Percentiles rank a stretch among this genome's conserved stretches.
Evolutionary conservation across 148 eudicot genomes (phyloP).

Genomic region (Amaranthus hypochondriacus): DNA sequence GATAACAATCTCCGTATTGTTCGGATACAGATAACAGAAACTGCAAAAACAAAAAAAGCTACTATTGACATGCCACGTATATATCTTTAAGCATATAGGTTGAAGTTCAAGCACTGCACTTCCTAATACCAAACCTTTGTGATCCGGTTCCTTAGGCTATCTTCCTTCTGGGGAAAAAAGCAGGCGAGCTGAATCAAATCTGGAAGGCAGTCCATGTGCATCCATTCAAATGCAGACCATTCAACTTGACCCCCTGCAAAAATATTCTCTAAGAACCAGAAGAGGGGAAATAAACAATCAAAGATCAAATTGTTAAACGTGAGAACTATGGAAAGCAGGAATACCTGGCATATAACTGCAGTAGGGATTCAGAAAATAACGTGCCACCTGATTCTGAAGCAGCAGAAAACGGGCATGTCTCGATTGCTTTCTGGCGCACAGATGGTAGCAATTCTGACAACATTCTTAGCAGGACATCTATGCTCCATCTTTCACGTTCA

Average conservation of each 20-base stretch:
- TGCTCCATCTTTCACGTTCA: constrained; percentile 96
- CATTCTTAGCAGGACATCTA: constrained; percentile 81
- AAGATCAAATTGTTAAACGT: background rate
- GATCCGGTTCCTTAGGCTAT: constrained; percentile 60
- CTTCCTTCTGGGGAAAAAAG: constrained; percentile 87
- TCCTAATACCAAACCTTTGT: constrained; percentile 47
- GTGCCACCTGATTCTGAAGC: constrained; percentile 47
- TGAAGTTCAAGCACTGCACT: constrained; percentile 3
- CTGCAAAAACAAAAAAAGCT: constrained; percentile 42
- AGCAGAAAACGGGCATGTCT: constrained; percentile 75
- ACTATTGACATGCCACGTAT: background rate
- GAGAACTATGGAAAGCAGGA: constrained; percentile 6
- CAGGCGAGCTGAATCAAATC: constrained; percentile 66
- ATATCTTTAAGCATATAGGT: background rate
- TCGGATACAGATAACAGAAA: constrained; percentile 69
- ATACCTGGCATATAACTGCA: constrained; percentile 75
- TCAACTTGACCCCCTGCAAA: constrained; percentile 74
- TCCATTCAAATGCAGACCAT: constrained; percentile 95
- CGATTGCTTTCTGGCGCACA: constrained; percentile 63
- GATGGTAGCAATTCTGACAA: constrained; percentile 68
- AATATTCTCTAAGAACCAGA: constrained; percentile 22
- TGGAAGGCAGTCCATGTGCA: constrained; percentile 84
- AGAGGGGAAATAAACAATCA: background rate
- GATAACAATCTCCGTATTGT: constrained; percentile 70
- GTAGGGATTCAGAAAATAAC: constrained; percentile 53